Evolutionary conservation across 164 flowering plant genomes (phyloP).

Genomic region (Tinospora cordifolia): DNA sequence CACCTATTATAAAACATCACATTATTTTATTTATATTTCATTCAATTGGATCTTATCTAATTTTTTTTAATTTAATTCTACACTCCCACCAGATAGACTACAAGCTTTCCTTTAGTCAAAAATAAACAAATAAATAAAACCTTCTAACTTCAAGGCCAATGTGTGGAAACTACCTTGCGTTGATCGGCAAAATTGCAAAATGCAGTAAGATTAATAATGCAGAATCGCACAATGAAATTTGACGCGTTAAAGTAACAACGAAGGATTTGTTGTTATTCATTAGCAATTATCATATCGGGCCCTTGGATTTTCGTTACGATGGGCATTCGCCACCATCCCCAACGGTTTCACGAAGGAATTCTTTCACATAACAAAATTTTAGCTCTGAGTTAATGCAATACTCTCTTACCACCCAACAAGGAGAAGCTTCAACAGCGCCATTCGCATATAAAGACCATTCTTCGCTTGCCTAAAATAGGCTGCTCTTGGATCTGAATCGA

Average conservation of each 20-base stretch:
- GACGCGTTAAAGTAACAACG: neutral
- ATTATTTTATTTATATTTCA: too few relatives aligned
- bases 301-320: neutral
- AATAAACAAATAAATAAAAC: too few relatives aligned
- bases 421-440: slow-evolving; percentile 92
- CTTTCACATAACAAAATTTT: slow-evolving; percentile 13
- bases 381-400: neutral
- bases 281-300: neutral
- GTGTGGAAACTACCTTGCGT: too few relatives aligned
- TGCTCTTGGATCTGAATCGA: slow-evolving; percentile 90
- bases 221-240: neutral
- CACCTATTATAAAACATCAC: too few relatives aligned
- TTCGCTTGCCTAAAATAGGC: slow-evolving; percentile 98
- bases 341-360: neutral
- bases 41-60: too few relatives aligned
- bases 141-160: too few relatives aligned
- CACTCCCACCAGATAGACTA: too few relatives aligned
- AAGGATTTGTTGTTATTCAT: too few relatives aligned
- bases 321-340: neutral
- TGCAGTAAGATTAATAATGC: too few relatives aligned
- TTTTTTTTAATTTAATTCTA: too few relatives aligned
- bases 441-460: slow-evolving; percentile 89
- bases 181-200: too few relatives aligned
- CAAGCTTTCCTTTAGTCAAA: too few relatives aligned
- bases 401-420: slow-evolving; percentile 81